phyloP scores from a whole-genome alignment of 192 early-diverging fungal genomes.

The Umbelopsis isabellina region DNA sequence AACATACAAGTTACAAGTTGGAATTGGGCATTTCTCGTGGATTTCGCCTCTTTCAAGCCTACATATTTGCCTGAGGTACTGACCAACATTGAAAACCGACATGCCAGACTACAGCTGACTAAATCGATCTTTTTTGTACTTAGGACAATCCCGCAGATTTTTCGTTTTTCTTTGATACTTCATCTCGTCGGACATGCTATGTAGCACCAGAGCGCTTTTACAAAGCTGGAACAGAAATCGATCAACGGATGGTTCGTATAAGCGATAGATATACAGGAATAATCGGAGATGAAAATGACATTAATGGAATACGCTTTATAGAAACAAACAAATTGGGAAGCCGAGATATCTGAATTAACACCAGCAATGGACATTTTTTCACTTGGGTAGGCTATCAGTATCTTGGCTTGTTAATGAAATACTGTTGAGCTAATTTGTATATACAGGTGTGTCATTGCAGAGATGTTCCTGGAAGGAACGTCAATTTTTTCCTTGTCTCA shows the following conservation, averaged over 20 bases:
- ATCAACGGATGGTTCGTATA: conserved; percentile 44
- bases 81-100: neutral
- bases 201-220: conserved; percentile 96
- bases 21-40: conserved; percentile 91
- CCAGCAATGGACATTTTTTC: conserved; percentile 96
- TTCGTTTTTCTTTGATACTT: conserved; percentile 95
- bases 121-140: neutral
- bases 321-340: conserved; percentile 37
- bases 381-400: conserved; percentile 63
- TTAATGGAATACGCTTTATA: conserved; percentile 11
- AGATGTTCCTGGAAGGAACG: conserved; percentile 92
- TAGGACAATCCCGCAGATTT: conserved; percentile 95
- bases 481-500: conserved; percentile 92
- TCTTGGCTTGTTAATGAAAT: neutral
- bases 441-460: conserved; percentile 80
- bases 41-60: conserved; percentile 92
- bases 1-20: conserved; percentile 94
- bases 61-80: conserved; percentile 85
- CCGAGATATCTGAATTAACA: conserved; percentile 53
- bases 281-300: too few species aligned
- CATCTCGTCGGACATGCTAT: conserved; percentile 88
- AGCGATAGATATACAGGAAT: too few species aligned
- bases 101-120: neutral
- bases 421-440: neutral
- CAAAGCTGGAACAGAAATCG: conserved; percentile 68